phyloP scores from a whole-genome alignment of 78 protist genomes.

The Polysphondylium violaceum region DNA sequence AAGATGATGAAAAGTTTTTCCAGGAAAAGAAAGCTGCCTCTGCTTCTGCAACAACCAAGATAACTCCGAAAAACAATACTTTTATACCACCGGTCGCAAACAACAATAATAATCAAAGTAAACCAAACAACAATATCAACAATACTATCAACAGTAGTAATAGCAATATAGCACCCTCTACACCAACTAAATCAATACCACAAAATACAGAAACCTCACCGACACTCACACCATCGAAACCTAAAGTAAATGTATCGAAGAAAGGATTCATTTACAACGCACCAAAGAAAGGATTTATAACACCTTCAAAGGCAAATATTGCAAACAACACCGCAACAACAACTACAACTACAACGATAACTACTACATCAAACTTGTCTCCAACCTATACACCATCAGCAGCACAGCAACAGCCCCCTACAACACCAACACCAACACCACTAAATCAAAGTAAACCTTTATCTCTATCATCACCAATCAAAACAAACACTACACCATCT shows the following conservation, averaged over 20 bases:
- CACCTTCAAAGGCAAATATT: background rate
- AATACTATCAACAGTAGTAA: slow-evolving; percentile 14
- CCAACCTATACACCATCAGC: background rate
- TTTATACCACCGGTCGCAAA: background rate
- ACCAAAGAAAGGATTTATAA: slow-evolving; percentile 4
- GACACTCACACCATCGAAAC: background rate
- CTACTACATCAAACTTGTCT: background rate
- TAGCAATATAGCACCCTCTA: background rate
- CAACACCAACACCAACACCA: background rate
- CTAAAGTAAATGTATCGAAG: background rate
- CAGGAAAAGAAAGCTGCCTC: background rate
- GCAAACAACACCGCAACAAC: background rate
- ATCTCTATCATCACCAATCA: slow-evolving; percentile 5
- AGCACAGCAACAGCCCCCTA: background rate
- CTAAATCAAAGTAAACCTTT: too few species aligned
- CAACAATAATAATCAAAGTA: background rate
- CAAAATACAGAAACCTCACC: slow-evolving; percentile 30
- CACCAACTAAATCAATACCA: background rate
- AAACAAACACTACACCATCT: background rate
- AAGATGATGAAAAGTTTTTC: background rate
- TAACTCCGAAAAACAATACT: background rate
- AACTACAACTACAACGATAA: too few species aligned
- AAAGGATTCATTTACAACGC: slow-evolving; percentile 7
- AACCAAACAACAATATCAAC: background rate
- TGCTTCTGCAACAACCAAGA: background rate